phyloP scores from a whole-genome alignment of 75 land plant genomes.

The Sequoiadendron giganteum region DNA sequence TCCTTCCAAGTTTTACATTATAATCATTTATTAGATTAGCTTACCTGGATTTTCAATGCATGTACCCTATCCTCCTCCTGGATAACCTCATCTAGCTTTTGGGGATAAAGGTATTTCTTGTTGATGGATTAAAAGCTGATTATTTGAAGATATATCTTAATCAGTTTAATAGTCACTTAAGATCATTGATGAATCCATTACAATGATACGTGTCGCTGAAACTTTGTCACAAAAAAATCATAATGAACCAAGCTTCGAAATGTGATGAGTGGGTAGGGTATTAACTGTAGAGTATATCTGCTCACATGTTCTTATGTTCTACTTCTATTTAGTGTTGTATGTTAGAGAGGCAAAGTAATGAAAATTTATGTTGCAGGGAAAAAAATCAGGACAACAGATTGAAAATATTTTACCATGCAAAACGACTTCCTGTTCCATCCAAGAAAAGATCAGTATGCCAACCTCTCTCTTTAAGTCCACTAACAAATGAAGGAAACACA shows the following conservation, averaged over 20 bases:
- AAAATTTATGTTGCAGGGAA: neutral
- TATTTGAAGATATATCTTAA: neutral
- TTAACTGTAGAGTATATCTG: neutral
- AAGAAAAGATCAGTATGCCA: slow-evolving; percentile 94
- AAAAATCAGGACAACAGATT: neutral
- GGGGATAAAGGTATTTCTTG: neutral
- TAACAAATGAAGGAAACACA: slow-evolving; percentile 56
- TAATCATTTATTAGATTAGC: neutral
- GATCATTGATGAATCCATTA: neutral
- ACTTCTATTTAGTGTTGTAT: neutral
- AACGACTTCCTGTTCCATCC: slow-evolving; percentile 80
- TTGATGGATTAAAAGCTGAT: neutral
- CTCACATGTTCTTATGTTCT: neutral
- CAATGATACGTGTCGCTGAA: neutral
- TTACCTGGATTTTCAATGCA: neutral
- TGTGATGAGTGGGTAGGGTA: neutral
- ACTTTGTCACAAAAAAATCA: neutral
- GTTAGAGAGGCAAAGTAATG: neutral
- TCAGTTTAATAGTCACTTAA: neutral
- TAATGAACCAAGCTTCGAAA: neutral
- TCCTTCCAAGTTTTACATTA: neutral
- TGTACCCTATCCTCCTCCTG: neutral
- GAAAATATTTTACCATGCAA: slow-evolving; percentile 44
- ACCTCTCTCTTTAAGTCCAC: slow-evolving; percentile 69
- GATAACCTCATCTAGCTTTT: neutral